Conservation (phyloP, 768 basidiomycete genomes). For the Pleurotus djamor region DNA sequence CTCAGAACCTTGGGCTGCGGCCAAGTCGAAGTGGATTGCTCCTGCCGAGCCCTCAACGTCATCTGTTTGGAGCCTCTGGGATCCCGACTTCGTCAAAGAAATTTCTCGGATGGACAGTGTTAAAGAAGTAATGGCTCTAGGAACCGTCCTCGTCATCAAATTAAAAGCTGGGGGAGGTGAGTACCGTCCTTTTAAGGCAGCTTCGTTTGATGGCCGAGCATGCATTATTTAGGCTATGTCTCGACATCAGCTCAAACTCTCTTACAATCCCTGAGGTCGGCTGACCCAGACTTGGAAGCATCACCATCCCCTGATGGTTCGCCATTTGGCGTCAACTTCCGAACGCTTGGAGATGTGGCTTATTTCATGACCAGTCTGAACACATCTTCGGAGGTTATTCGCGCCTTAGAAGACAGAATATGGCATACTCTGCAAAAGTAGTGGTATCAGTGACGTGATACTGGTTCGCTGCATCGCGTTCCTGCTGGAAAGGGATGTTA, state of each 20-base stretch:
- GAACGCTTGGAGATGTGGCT: conserved; percentile 89
- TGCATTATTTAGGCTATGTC: conserved; percentile 39
- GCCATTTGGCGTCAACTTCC: conserved; percentile 73
- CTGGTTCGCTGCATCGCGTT: no score
- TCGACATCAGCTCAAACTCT: conserved; percentile 65
- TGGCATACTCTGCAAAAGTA: conserved; percentile 30
- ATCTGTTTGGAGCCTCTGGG: conserved; percentile 87
- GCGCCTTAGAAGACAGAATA: conserved; percentile 63
- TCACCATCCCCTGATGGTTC: conserved; percentile 50
- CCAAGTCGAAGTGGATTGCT: conserved; percentile 56
- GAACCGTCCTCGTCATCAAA: conserved; percentile 81
- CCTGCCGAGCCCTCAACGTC: conserved; percentile 10
- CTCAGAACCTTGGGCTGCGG: conserved; percentile 56
- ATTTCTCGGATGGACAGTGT: conserved; percentile 59
- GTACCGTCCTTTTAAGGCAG: conserved; percentile 31
- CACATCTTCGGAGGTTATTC: conserved; percentile 51
- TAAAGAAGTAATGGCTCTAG: conserved; percentile 81
- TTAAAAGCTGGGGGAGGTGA: conserved; percentile 51
- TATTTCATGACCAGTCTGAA: conserved; percentile 93
- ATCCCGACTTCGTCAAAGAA: conserved; percentile 61
- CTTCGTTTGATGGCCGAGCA: neutral
- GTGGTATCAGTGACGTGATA: no score
- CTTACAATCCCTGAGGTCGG: conserved; percentile 48
- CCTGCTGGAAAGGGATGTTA: no score
- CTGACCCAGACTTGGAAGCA: conserved; percentile 14